These are phyloP conservation scores for Termitomyces eurrhizus DNA, from an alignment of 768 basidiomycete species.

Conservation along the genomic window DNA sequence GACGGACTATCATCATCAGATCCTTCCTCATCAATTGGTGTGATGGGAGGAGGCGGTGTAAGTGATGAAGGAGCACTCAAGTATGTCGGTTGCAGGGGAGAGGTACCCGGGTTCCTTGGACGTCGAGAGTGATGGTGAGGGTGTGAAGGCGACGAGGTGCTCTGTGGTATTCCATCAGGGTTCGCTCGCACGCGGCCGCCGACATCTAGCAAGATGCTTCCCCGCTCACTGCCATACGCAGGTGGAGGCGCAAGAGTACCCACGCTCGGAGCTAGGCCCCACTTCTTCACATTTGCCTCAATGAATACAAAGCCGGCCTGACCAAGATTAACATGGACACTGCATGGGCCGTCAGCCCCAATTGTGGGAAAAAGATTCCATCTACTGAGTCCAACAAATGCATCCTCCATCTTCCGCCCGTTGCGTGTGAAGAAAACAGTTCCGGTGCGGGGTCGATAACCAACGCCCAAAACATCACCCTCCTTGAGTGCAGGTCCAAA, in stretches of 20 bases:
- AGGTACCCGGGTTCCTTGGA: slow-evolving; percentile 32
- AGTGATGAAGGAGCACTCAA: slow-evolving; percentile 35
- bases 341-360: slow-evolving; percentile 94
- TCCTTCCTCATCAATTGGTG: slow-evolving; percentile 66
- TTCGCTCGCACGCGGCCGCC: slow-evolving; percentile 56
- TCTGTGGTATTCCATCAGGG: slow-evolving; percentile 36
- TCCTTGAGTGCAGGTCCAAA: slow-evolving; percentile 86
- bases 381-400: slow-evolving; percentile 82
- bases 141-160: slow-evolving; percentile 46
- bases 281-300: slow-evolving; percentile 99
- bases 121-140: slow-evolving; percentile 62
- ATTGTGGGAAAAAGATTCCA: slow-evolving; percentile 98
- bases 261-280: slow-evolving; percentile 96
- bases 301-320: slow-evolving; percentile 99
- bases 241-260: slow-evolving; percentile 97
- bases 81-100: slow-evolving; percentile 58
- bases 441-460: slow-evolving; percentile 93
- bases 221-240: slow-evolving; percentile 95
- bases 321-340: slow-evolving; percentile 95
- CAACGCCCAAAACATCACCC: slow-evolving; percentile 94
- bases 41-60: slow-evolving; percentile 67
- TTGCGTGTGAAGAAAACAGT: slow-evolving; percentile 99
- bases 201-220: slow-evolving; percentile 92
- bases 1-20: slow-evolving; percentile 32
- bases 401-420: slow-evolving; percentile 95